phyloP scores from a whole-genome alignment of 768 basidiomycete genomes.

The Leccinum fibrillosum region DNA sequence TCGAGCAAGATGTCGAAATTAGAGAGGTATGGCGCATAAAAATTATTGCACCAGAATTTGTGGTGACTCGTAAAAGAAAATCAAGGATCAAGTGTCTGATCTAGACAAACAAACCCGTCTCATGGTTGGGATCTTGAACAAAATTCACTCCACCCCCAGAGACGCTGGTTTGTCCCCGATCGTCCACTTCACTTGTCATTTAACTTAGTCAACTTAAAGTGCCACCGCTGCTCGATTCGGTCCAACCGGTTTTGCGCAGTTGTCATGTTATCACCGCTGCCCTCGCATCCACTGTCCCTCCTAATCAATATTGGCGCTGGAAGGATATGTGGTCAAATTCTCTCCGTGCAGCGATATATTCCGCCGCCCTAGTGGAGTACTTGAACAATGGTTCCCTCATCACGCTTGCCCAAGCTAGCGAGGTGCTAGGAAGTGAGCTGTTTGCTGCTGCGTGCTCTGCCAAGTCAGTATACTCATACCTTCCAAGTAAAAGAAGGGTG shows the following conservation, averaged over 20 bases:
- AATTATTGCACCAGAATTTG: background rate
- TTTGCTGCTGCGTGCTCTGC: background rate
- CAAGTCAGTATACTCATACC: constrained; percentile 5
- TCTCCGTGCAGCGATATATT: constrained; percentile 63
- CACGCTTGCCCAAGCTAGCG: constrained; percentile 48
- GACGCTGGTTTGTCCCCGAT: constrained; percentile 46
- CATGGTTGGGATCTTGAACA: constrained; percentile 74
- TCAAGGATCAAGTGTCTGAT: constrained; percentile 70
- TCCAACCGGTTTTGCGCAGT: constrained; percentile 52
- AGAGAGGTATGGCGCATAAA: constrained; percentile 50
- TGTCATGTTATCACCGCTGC: constrained; percentile 49
- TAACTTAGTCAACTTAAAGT: constrained; percentile 40
- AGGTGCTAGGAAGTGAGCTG: constrained; percentile 64
- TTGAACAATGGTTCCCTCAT: constrained; percentile 57
- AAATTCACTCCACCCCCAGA: constrained; percentile 70
- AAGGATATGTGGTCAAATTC: constrained; percentile 81
- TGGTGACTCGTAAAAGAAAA: constrained; percentile 50
- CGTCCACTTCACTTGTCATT: constrained; percentile 9
- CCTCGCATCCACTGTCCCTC: constrained; percentile 60
- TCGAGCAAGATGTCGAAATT: constrained; percentile 61
- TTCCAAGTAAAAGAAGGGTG: constrained; percentile 63
- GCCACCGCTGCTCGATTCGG: constrained; percentile 52
- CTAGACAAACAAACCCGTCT: constrained; percentile 73
- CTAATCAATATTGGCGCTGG: constrained; percentile 79
- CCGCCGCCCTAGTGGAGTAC: constrained; percentile 63